Conservation (phyloP, 2,329 filamentous ascomycete genomes). For the Fusarium secorum region DNA sequence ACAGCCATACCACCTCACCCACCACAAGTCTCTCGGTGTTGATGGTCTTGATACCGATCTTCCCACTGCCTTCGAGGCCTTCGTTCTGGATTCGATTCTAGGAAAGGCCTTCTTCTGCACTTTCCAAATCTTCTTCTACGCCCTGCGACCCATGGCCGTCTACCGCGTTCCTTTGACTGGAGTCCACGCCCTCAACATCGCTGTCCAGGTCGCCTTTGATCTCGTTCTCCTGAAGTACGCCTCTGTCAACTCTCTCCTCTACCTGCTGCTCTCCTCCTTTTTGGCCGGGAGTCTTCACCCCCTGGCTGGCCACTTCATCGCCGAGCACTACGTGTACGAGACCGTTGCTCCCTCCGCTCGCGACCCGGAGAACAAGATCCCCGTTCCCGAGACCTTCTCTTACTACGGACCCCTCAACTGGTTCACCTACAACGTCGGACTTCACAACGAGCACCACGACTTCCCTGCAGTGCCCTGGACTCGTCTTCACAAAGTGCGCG, state of each 20-base stretch:
- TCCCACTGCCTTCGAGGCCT: slow-evolving; percentile 87
- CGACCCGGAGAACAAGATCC: slow-evolving; percentile 66
- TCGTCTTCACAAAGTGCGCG: slow-evolving; percentile 76
- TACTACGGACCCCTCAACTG: slow-evolving; percentile 96
- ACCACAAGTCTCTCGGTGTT: slow-evolving; percentile 98
- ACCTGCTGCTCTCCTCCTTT: slow-evolving; percentile 90
- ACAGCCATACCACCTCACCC: slow-evolving; percentile 94
- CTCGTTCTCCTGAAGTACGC: slow-evolving; percentile 67
- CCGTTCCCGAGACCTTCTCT: slow-evolving; percentile 91
- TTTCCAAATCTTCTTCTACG: slow-evolving; percentile 99
- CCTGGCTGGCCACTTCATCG: slow-evolving; percentile 96
- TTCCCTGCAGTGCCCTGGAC: slow-evolving; percentile 98
- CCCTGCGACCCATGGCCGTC: slow-evolving; percentile 91
- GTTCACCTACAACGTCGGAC: slow-evolving; percentile 94
- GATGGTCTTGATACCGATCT: slow-evolving; percentile 96
- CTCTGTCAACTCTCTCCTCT: slow-evolving; percentile 73
- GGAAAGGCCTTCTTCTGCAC: slow-evolving; percentile 99
- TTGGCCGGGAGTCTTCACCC: slow-evolving; percentile 93
- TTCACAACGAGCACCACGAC: slow-evolving; percentile 99
- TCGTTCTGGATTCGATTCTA: slow-evolving; percentile 92
- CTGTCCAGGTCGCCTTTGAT: slow-evolving; percentile 81
- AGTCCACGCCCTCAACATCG: slow-evolving; percentile 84
- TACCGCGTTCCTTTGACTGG: slow-evolving; percentile 88
- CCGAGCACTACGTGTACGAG: slow-evolving; percentile 90
- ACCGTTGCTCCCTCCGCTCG: slow-evolving; percentile 63